Evolutionary conservation across 2,329 filamentous ascomycete species (phyloP), one percentile per base, ranked within the genome.

Genomic region (Trichoderma pleuroti): DNA sequence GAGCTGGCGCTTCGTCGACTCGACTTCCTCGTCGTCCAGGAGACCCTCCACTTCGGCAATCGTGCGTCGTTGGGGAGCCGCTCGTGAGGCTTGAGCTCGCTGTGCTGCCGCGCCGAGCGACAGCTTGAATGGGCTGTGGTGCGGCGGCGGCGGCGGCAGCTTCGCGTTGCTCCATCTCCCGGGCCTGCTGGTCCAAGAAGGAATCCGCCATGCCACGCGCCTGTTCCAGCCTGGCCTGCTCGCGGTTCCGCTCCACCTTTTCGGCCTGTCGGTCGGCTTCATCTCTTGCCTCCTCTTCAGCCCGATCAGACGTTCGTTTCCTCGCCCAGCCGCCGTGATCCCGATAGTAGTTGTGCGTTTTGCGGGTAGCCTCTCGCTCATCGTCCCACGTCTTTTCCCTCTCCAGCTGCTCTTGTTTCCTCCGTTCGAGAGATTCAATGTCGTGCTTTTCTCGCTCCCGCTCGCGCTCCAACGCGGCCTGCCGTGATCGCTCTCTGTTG

Each of bases 41-140:
- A 99, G 85, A 36, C 93, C 93, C 84, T 98, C 96, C 69, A 99
- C 93, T 78, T 99, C 96, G 70, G 94, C 94, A 72, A 97, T 91
- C 0, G 93, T 97, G 72, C 94, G 91, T 72, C 93, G 88, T 71
- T 88, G 85, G 0, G 88, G 83, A 16, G 85, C 85, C 1, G 82
- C 82, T 52, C 86, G 84, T 71, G 87, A 87, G 0, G 86, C 86
- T 63, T 88, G 86, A 0, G 86, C 86, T 75, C 86, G 93, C 79
- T 97, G 93, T 0, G 93, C 93, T 0, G 94, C 93, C 1, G 93
- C 93, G 68, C 94, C 94, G 30, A 98, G 90, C 1, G 94, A 97
- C 70, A 98, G 87, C 80, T 97, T 98, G 87, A 98, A 97, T 28
- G 91, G 91, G 91, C 77, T 93, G 90, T 4, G 92, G 93, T 70